Conservation (phyloP, 2,329 filamentous ascomycete genomes). For the Tolypocladium tropicale region DNA sequence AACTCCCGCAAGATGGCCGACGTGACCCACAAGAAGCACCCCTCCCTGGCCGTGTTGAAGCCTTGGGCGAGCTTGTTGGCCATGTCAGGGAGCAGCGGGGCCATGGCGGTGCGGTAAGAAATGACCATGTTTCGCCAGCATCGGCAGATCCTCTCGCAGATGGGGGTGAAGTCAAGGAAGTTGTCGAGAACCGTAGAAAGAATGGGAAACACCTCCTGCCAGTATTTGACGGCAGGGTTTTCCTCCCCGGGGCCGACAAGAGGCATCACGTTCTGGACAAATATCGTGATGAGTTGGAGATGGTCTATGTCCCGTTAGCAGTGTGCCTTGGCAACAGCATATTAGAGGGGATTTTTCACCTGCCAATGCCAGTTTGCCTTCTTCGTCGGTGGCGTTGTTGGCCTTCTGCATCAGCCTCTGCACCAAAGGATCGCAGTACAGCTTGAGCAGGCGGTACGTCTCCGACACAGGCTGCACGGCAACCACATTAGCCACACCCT, state of each 20-base stretch:
- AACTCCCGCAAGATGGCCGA: slow-evolving; percentile 93
- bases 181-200: slow-evolving; percentile 78
- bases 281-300: slow-evolving; percentile 83
- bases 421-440: slow-evolving; percentile 88
- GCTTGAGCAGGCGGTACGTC: slow-evolving; percentile 75
- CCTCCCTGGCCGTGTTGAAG: slow-evolving; percentile 78
- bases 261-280: slow-evolving; percentile 69
- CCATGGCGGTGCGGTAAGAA: slow-evolving; percentile 83
- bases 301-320: slow-evolving; percentile 51
- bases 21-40: slow-evolving; percentile 98
- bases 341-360: slow-evolving; percentile 37
- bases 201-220: slow-evolving; percentile 85
- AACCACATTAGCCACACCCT: slow-evolving; percentile 87
- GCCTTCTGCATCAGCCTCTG: slow-evolving; percentile 78
- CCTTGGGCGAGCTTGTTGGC: slow-evolving; percentile 81
- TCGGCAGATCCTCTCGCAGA: slow-evolving; percentile 85
- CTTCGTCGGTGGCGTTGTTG: slow-evolving; percentile 72
- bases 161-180: slow-evolving; percentile 76
- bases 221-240: slow-evolving; percentile 92
- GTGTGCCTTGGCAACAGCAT: background rate
- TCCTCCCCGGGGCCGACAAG: slow-evolving; percentile 61
- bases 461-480: slow-evolving; percentile 74
- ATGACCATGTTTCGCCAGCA: slow-evolving; percentile 98
- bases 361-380: slow-evolving; percentile 76
- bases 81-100: slow-evolving; percentile 72